phyloP scores from a whole-genome alignment of 2,329 filamentous ascomycete species.

The Hymenoscyphus fraxineus region DNA sequence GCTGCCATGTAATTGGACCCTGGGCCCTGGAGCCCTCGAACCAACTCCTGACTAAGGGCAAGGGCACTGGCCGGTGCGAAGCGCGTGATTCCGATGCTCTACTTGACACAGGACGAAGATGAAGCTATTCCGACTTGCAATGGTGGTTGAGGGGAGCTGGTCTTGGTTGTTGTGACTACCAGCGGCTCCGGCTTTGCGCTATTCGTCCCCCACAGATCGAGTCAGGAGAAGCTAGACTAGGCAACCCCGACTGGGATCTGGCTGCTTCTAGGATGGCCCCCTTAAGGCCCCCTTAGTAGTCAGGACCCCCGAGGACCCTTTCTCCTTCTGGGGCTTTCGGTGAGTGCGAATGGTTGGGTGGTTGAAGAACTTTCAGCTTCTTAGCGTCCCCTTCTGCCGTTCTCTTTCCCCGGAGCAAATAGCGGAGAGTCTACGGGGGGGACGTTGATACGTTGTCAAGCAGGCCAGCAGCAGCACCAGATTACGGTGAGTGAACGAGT shows the following conservation, averaged over 20 bases:
- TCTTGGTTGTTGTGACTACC: background rate
- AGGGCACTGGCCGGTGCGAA: background rate
- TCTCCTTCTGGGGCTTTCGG: too few relatives aligned
- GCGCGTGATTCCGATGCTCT: background rate
- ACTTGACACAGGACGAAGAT: background rate
- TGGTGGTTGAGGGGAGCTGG: background rate
- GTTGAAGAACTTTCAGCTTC: slow-evolving; percentile 2
- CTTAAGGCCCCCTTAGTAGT: background rate
- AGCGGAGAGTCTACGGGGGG: too few relatives aligned
- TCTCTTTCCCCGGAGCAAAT: background rate
- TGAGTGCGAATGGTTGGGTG: too few relatives aligned
- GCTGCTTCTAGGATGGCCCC: background rate
- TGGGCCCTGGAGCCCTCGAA: background rate
- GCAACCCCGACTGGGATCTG: background rate
- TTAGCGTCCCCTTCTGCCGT: background rate
- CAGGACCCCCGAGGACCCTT: too few relatives aligned
- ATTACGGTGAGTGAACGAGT: background rate
- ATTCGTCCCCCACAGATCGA: background rate
- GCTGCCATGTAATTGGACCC: slow-evolving; percentile 4
- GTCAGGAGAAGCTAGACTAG: background rate
- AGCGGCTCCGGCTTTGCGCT: background rate
- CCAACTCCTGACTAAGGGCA: background rate
- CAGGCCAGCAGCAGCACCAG: too few relatives aligned
- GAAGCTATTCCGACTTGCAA: slow-evolving; percentile 4
- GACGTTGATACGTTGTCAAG: too few relatives aligned